A percentile compares a stretch with the other conserved stretches of the same genome.
phyloP scores from a whole-genome alignment of 345 rosid genomes.

The Eutrema yunnanense region DNA sequence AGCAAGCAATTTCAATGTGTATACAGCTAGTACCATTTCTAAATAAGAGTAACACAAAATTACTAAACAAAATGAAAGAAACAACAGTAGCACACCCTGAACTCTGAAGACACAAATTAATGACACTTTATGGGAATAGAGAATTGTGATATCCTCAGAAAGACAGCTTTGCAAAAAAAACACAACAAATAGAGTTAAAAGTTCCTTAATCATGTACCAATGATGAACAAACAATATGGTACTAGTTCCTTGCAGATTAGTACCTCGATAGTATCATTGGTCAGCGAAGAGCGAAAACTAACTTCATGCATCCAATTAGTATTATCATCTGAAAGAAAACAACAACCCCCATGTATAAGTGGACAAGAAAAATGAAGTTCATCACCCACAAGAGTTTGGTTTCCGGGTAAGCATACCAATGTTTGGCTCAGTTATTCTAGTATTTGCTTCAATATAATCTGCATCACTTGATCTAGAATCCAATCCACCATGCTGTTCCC shows the following conservation, averaged over 20 bases:
- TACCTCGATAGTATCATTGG: slow-evolving; percentile 37
- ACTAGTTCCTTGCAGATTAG: neutral
- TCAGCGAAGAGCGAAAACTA: slow-evolving; percentile 18
- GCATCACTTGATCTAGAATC: slow-evolving; percentile 21
- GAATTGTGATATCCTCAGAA: neutral
- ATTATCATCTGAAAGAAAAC: slow-evolving; percentile 22
- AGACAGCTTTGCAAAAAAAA: neutral
- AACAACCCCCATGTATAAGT: neutral
- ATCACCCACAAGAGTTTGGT: neutral
- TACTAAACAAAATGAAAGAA: neutral
- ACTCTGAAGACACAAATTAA: neutral
- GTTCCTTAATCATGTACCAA: neutral
- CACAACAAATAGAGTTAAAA: neutral
- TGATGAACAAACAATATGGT: neutral
- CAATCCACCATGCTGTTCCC: slow-evolving; percentile 18
- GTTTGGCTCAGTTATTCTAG: neutral
- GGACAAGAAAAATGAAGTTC: neutral
- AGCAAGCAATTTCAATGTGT: neutral
- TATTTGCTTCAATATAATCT: neutral
- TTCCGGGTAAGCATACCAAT: slow-evolving; percentile 9
- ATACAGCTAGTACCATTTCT: neutral
- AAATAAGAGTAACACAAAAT: neutral
- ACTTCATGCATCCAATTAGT: slow-evolving; percentile 30
- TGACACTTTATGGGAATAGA: neutral
- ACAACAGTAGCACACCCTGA: neutral